Evolutionary conservation across 306 rosid species (phyloP), one percentile per base, ranked within the genome.

Genomic region (Prunus campanulata): DNA sequence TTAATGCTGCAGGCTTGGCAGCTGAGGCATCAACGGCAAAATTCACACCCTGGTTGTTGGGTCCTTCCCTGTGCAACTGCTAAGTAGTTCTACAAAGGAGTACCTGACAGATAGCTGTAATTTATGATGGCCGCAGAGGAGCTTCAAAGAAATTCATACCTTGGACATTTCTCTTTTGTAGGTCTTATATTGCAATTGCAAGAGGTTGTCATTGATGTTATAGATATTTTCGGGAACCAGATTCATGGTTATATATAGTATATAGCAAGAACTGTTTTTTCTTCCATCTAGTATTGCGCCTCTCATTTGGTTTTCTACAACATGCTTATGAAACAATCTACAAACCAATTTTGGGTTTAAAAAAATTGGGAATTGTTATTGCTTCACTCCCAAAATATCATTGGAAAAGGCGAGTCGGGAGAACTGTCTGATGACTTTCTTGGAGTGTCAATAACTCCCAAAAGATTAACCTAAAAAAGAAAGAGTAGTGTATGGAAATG

Each of bases 1-100:
- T 70, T 75, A 50, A 32, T 69, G 72, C 72, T 55, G 70, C 86
- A 84, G 88, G 85, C 80, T 60, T 76, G 80, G 77, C 82, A 47
- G 49, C 32, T 66, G 20, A 82, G 79, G 77, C 86, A 81, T 68
- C 55, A 39, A 25, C 87, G 68, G 11, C 76, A 67, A 32, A 75
- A 77, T 39, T 66, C 81, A 5, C 57, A 74, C 47, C 57, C 65
- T 6, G 78, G 72, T 6, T 78, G 85, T 52, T 71, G 88, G 80
- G 72, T 77, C 49, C 85, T 87, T 81, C 77, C 89, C 67, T 79
- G 85, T 74, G 76, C 80, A 59, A 52, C 78, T 47, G 75, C 83
- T 50, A 68, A 81, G 63, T 78, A 73, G 73, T 44, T 63, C 52
- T 27, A 16, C 27, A 6, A 32, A 25, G 49, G 5, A 11, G 62